Conservation (phyloP, 345 rosid genomes). For the Hypericum perforatum region DNA sequence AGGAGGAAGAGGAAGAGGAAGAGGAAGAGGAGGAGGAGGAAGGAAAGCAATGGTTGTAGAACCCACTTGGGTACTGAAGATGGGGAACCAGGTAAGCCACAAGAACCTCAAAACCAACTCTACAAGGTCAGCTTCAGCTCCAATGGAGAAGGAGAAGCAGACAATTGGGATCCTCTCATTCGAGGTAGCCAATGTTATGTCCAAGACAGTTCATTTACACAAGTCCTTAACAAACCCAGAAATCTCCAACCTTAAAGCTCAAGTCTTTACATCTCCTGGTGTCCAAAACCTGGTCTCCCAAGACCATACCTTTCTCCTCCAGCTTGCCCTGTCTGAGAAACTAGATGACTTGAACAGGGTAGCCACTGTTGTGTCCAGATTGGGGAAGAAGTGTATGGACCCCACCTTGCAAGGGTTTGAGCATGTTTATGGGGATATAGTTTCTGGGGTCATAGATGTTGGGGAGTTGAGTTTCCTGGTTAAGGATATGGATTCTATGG, state of each 20-base stretch:
- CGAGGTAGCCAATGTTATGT: slow-evolving; percentile 89
- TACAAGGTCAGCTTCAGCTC: slow-evolving; percentile 24
- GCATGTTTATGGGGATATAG: slow-evolving; percentile 80
- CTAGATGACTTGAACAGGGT: slow-evolving; percentile 75
- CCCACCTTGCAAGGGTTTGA: slow-evolving; percentile 93
- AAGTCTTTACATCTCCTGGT: slow-evolving; percentile 60
- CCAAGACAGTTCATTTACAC: slow-evolving; percentile 75
- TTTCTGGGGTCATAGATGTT: slow-evolving; percentile 66
- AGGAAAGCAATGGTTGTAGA: slow-evolving; percentile 67
- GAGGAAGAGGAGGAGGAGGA: slow-evolving; percentile 13
- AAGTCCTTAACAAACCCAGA: slow-evolving; percentile 69
- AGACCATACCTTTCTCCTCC: slow-evolving; percentile 51
- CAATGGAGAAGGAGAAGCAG: slow-evolving; percentile 17
- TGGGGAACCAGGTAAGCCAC: slow-evolving; percentile 91
- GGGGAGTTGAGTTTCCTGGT: slow-evolving; percentile 77
- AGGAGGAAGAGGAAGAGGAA: slow-evolving; percentile 2
- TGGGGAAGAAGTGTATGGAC: slow-evolving; percentile 77
- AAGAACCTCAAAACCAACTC: slow-evolving; percentile 57
- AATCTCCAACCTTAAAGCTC: slow-evolving; percentile 59
- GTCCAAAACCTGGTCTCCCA: slow-evolving; percentile 49
- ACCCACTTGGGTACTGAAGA: slow-evolving; percentile 71
- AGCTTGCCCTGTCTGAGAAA: slow-evolving; percentile 75
- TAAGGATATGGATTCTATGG: slow-evolving; percentile 87
- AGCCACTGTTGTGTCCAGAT: slow-evolving; percentile 68
- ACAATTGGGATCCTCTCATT: slow-evolving; percentile 76